A percentile compares a stretch with the other conserved stretches of the same genome.
phyloP scores from a whole-genome alignment of 2,329 filamentous ascomycete species.

The Curvularia verruculosa region DNA sequence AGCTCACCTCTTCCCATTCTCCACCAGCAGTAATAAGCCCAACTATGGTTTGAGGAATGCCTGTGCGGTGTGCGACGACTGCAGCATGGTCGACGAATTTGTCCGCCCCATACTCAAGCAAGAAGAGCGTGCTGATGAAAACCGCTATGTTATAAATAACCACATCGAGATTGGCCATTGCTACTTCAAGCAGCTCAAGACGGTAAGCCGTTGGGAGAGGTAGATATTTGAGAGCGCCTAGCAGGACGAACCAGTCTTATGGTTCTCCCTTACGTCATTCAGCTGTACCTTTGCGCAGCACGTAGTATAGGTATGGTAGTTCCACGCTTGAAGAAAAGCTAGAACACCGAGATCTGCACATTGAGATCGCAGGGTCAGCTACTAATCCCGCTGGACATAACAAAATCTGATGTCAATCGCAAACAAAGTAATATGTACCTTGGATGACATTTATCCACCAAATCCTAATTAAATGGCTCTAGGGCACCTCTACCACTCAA shows the following conservation, averaged over 20 bases:
- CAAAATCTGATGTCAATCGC: background rate
- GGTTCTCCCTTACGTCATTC: background rate
- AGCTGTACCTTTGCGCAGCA: background rate
- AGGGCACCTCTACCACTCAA: background rate
- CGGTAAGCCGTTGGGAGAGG: background rate
- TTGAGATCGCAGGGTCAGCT: background rate
- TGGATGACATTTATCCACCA: background rate
- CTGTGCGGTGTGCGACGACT: slow-evolving; percentile 53
- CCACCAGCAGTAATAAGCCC: slow-evolving; percentile 60
- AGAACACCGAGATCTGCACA: background rate
- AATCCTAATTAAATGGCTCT: background rate
- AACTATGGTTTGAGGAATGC: slow-evolving; percentile 57
- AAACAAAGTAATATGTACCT: background rate
- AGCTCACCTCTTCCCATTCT: slow-evolving; percentile 61
- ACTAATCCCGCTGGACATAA: background rate
- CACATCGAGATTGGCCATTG: slow-evolving; percentile 32
- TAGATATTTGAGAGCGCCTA: background rate
- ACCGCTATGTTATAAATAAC: background rate
- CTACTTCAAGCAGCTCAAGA: background rate
- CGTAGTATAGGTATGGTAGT: background rate
- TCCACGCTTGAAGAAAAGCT: background rate
- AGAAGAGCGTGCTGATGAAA: slow-evolving; percentile 47
- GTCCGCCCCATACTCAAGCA: slow-evolving; percentile 60
- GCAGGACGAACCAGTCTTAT: background rate
- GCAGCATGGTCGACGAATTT: slow-evolving; percentile 61